Base-by-base conservation (phyloP, 2,329 filamentous ascomycete genomes). In the Fusarium equiseti region DNA sequence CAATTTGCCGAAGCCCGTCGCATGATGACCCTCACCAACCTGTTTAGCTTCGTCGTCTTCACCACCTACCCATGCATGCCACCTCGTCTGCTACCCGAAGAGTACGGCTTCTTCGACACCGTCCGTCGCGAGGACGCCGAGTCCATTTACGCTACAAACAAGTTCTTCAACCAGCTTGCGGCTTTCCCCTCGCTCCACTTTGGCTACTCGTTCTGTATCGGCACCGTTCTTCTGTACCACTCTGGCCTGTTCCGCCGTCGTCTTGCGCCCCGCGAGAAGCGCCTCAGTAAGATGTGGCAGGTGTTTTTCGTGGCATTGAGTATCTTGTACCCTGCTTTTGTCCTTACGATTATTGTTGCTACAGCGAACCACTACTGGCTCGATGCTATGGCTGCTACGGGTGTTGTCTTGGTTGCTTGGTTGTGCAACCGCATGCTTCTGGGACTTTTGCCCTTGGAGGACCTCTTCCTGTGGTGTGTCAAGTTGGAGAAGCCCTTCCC, bases 331-430 rank as follows among this genome's bases (percentile, higher is more conserved):
- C 87, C 87, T 3, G 71, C 77, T 8, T 83, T 86, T 73, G 87
- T 89, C 54, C 74, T 90, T 51, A 80, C 84, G 1, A 85, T 85
- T 31, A 90, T 90, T 63, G 84, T 90, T 29, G 85, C 88, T 18
- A 90, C 88, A 1, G 88, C 88, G 35, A 90, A 90, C 72, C 88
- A 85, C 72, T 86, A 92, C 76, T 85, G 91, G 49, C 83, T 92
- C 7, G 90, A 92, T 77, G 90, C 90, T 0, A 82, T 91, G 22
- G 90, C 89, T 2, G 90, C 90, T 0, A 84, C 87, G 1, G 72
- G 87, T 20, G 89, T 92, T 5, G 91, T 90, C 49, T 82, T 83
- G 1, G 68, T 90, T 12, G 88, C 88, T 0, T 92, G 89, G 86
- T 69, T 80, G 56, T 82, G 80, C 63, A 86, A 86, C 70, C 78